Percentiles rank a stretch among this genome's conserved stretches.
Evolutionary conservation across 2,329 filamentous ascomycete species (phyloP).

Genomic region (Epichloe baconii): DNA sequence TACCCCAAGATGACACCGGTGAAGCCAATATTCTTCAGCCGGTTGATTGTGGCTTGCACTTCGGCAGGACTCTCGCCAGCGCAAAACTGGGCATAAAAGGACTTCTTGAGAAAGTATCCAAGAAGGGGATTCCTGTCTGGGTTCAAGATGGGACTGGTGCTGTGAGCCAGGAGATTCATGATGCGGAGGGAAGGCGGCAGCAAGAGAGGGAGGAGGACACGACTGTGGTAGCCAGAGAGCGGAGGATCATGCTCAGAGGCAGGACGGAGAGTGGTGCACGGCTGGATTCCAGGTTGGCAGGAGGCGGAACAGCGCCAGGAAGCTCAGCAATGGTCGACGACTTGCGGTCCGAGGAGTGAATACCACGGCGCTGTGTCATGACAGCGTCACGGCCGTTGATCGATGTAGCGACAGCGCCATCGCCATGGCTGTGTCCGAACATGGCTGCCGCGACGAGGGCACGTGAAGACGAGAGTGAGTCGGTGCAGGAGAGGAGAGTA

Average conservation of each 20-base stretch:
- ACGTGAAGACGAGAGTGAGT: neutral
- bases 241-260: constrained; percentile 51
- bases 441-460: constrained; percentile 3
- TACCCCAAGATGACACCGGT: constrained; percentile 76
- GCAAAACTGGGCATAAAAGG: constrained; percentile 86
- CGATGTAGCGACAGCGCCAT: neutral
- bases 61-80: constrained; percentile 63
- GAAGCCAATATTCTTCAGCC: constrained; percentile 63
- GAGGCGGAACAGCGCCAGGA: constrained; percentile 17
- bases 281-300: constrained; percentile 13
- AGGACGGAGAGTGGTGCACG: constrained; percentile 49
- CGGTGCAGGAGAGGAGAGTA: neutral
- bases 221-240: constrained; percentile 54
- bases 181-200: constrained; percentile 56
- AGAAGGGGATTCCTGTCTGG: constrained; percentile 65
- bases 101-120: constrained; percentile 58
- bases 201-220: constrained; percentile 60
- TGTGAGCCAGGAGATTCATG: constrained; percentile 58
- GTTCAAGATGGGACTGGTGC: constrained; percentile 51
- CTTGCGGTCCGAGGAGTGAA: constrained; percentile 25
- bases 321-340: constrained; percentile 22
- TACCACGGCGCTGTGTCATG: constrained; percentile 12
- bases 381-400: neutral
- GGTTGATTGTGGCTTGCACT: constrained; percentile 49
- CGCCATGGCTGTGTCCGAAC: neutral